phyloP scores from a whole-genome alignment of 2,329 filamentous ascomycete species.

The Aspergillus udagawae region DNA sequence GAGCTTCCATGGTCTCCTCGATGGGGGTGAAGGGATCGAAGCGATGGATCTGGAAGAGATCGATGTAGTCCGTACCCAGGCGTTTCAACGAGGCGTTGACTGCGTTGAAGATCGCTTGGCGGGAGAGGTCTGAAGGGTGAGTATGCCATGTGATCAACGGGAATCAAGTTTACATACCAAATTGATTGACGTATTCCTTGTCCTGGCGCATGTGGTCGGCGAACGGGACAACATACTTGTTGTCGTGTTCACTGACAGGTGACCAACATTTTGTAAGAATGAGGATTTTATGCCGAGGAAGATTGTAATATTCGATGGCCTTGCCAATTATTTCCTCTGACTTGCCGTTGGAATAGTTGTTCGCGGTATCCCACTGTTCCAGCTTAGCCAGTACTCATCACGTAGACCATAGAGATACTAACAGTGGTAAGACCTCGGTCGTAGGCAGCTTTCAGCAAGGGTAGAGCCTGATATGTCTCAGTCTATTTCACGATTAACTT shows the following conservation, averaged over 20 bases:
- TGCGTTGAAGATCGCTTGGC: constrained; percentile 39
- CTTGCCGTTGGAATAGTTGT: constrained; percentile 47
- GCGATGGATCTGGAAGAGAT: constrained; percentile 1
- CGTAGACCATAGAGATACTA: constrained; percentile 10
- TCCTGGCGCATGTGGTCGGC: background rate
- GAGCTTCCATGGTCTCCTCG: constrained; percentile 46
- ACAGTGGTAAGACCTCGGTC: constrained; percentile 25
- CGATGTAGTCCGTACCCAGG: constrained; percentile 34
- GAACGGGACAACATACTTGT: background rate
- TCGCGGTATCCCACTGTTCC: constrained; percentile 1
- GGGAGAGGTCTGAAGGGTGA: constrained; percentile 34
- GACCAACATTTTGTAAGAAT: constrained; percentile 21
- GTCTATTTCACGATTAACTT: background rate
- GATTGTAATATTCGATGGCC: constrained; percentile 33
- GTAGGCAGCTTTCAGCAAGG: background rate
- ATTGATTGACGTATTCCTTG: constrained; percentile 4
- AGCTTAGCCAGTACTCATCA: constrained; percentile 24
- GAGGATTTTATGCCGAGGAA: constrained; percentile 17
- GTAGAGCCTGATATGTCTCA: background rate
- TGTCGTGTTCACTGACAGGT: constrained; percentile 14
- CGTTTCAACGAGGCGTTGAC: constrained; percentile 39
- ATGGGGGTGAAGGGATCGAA: constrained; percentile 32
- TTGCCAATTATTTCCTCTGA: constrained; percentile 63
- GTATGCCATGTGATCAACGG: constrained; percentile 19
- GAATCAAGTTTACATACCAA: constrained; percentile 8